These are phyloP conservation scores for Xylariaceae sp. DNA, from an alignment of 2,329 filamentous ascomycete species.

Conservation along the genomic window DNA sequence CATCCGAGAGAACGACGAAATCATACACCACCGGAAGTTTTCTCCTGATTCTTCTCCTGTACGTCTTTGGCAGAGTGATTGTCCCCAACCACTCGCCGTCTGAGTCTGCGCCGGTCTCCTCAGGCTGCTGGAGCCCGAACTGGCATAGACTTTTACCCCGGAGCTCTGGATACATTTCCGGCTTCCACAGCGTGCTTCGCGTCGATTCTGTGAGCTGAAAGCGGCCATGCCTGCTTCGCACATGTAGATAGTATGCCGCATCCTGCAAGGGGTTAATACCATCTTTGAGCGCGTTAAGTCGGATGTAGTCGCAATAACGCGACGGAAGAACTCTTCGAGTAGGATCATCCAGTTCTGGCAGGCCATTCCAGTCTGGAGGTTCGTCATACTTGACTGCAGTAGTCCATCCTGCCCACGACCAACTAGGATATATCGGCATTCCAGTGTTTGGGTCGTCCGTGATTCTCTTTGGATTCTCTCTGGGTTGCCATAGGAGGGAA, in stretches of 20 bases:
- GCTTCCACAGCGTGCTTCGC: neutral
- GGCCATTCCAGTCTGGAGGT: neutral
- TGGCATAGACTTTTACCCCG: neutral
- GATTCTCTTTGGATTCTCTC: neutral
- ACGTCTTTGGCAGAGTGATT: neutral
- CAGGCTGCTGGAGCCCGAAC: neutral
- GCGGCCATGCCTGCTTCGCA: neutral
- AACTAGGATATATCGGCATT: neutral
- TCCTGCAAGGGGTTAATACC: neutral
- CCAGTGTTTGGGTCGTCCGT: neutral
- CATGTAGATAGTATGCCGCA: neutral
- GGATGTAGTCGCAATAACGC: neutral
- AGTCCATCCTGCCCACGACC: neutral
- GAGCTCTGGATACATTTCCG: neutral
- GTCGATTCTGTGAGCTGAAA: neutral
- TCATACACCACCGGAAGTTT: neutral
- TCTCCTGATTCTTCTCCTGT: neutral
- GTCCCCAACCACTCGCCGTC: neutral
- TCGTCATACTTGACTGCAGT: neutral
- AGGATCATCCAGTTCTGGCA: neutral
- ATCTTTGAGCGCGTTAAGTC: neutral
- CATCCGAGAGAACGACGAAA: neutral
- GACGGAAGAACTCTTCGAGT: neutral
- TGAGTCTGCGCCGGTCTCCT: neutral
- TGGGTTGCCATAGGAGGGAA: neutral